Percentiles rank a stretch among this genome's conserved stretches.
Conservation (phyloP, 116 monocot genomes). For the Trichopus zeylanicus region DNA sequence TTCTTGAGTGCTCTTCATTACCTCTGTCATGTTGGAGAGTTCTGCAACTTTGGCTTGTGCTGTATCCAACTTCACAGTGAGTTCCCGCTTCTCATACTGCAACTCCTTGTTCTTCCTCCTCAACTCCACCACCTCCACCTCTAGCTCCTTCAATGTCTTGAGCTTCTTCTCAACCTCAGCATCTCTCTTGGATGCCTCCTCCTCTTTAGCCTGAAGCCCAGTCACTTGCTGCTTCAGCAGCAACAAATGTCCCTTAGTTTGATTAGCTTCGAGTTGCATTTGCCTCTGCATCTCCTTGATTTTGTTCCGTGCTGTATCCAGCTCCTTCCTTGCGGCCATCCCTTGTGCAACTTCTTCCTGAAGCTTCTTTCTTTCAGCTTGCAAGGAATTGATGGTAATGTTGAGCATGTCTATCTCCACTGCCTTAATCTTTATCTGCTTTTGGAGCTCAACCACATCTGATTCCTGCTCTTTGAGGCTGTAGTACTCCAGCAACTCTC, state of each 20-base stretch:
- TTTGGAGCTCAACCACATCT: conserved; percentile 63
- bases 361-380: conserved; percentile 82
- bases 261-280: conserved; percentile 66
- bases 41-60: conserved; percentile 45
- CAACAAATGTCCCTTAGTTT: conserved; percentile 75
- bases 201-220: conserved; percentile 59
- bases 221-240: conserved; percentile 85
- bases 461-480: conserved; percentile 87
- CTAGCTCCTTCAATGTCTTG: conserved; percentile 57
- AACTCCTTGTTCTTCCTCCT: conserved; percentile 89
- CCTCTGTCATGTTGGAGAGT: conserved; percentile 70
- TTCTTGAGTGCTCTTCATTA: no score
- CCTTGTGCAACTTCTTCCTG: conserved; percentile 54
- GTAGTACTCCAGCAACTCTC: conserved; percentile 89
- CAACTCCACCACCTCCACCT: conserved; percentile 83
- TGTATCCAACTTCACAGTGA: conserved; percentile 60
- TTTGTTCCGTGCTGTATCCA: conserved; percentile 57
- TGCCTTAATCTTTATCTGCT: conserved; percentile 70
- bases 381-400: conserved; percentile 57
- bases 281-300: conserved; percentile 84
- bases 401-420: conserved; percentile 82
- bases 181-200: conserved; percentile 54
- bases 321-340: conserved; percentile 43
- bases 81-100: conserved; percentile 89
- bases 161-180: conserved; percentile 69